These are phyloP conservation scores for Pichia cephalocereana DNA, from an alignment of 805 yeast genomes.

Conservation along the genomic window DNA sequence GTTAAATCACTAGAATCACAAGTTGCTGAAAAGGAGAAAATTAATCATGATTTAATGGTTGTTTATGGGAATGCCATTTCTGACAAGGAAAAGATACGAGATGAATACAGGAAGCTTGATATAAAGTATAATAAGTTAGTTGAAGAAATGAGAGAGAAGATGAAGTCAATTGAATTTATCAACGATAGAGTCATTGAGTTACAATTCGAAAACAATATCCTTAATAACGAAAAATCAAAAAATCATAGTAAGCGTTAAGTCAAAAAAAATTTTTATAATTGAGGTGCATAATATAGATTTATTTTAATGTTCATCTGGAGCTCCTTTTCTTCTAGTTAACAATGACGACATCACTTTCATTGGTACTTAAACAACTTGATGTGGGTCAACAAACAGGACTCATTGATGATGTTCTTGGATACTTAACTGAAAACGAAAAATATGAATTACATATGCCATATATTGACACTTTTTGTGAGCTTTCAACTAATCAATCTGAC, in stretches of 20 bases:
- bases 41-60: slow-evolving; percentile 5
- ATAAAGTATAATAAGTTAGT: slow-evolving; percentile 13
- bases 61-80: slow-evolving; percentile 11
- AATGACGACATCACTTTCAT: slow-evolving; percentile 2
- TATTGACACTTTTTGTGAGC: slow-evolving; percentile 16
- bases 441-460: slow-evolving; percentile 2
- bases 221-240: slow-evolving; percentile 10
- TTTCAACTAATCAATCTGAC: slow-evolving; percentile 9
- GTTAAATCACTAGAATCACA: not conserved
- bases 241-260: not conserved
- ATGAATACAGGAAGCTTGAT: slow-evolving; percentile 17
- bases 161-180: slow-evolving; percentile 37
- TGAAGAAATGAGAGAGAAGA: slow-evolving; percentile 30
- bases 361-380: slow-evolving; percentile 8
- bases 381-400: slow-evolving; percentile 8
- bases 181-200: slow-evolving; percentile 42
- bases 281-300: not conserved
- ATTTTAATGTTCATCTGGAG: too few species aligned
- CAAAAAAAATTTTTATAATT: too few species aligned
- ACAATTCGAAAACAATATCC: slow-evolving; percentile 41
- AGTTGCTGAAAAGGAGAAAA: slow-evolving; percentile 7
- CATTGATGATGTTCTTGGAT: slow-evolving; percentile 3
- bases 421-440: not conserved
- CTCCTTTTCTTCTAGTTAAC: not conserved
- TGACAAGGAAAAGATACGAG: slow-evolving; percentile 14